These are phyloP conservation scores for Paramyrothecium roridum DNA, from an alignment of 2,329 filamentous ascomycete genomes.

Conservation along the genomic window DNA sequence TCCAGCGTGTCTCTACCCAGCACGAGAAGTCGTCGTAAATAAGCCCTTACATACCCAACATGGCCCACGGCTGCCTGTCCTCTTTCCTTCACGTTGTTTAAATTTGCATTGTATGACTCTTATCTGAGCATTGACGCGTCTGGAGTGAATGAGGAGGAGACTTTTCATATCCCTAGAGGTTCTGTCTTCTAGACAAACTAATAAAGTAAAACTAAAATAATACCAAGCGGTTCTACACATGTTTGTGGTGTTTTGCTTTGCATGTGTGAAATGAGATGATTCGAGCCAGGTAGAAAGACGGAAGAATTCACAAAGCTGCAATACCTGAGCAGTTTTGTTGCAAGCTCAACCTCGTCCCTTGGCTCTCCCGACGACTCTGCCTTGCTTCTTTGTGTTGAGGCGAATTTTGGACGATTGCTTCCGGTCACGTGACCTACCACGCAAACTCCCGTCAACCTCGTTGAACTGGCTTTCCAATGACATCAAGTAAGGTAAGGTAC, in stretches of 20 bases:
- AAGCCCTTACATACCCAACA: slow-evolving; percentile 34
- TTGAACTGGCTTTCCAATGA: neutral
- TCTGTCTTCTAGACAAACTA: slow-evolving; percentile 35
- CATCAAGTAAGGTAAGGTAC: neutral
- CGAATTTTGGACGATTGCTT: neutral
- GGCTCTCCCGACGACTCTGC: no score
- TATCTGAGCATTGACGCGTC: slow-evolving; percentile 29
- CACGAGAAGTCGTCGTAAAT: slow-evolving; percentile 81
- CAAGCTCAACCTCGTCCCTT: no score
- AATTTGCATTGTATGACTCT: slow-evolving; percentile 36
- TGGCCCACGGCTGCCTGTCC: slow-evolving; percentile 26
- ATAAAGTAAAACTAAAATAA: slow-evolving; percentile 34
- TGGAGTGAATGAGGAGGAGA: slow-evolving; percentile 29
- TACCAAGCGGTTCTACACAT: neutral
- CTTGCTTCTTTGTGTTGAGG: neutral
- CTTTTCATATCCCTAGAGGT: slow-evolving; percentile 34
- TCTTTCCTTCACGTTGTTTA: slow-evolving; percentile 36
- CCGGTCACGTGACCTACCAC: neutral
- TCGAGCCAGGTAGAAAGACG: no score
- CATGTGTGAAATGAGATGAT: no score
- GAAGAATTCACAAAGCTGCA: no score
- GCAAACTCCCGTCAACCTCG: neutral
- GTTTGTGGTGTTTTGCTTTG: neutral
- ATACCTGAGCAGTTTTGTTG: no score
- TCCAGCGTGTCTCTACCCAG: slow-evolving; percentile 87